phyloP scores from a whole-genome alignment of 495 filamentous ascomycete species.

The Pyronema omphalodes region DNA sequence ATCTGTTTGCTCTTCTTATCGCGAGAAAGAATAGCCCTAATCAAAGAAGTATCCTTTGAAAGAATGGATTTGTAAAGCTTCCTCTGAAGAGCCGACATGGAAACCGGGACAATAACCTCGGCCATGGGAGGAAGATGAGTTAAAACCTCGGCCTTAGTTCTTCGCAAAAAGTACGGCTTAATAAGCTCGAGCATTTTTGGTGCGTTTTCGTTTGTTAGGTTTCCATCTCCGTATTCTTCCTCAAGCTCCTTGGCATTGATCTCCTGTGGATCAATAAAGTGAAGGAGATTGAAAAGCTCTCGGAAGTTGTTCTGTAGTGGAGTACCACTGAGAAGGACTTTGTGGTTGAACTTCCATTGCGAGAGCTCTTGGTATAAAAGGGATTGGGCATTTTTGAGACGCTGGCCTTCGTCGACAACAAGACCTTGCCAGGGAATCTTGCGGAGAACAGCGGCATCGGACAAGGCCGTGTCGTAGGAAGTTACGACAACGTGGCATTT shows the following conservation, averaged over 20 bases:
- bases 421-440: slow-evolving; percentile 67
- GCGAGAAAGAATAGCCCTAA: slow-evolving; percentile 60
- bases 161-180: slow-evolving; percentile 38
- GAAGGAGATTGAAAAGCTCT: slow-evolving; percentile 86
- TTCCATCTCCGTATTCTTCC: slow-evolving; percentile 40
- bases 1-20: slow-evolving; percentile 38
- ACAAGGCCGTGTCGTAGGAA: slow-evolving; percentile 72
- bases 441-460: slow-evolving; percentile 46
- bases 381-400: slow-evolving; percentile 83
- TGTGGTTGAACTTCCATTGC: slow-evolving; percentile 54
- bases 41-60: slow-evolving; percentile 70
- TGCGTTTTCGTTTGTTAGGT: slow-evolving; percentile 63
- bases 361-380: slow-evolving; percentile 57
- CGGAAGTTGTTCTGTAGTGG: slow-evolving; percentile 89
- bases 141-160: slow-evolving; percentile 79
- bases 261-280: slow-evolving; percentile 56
- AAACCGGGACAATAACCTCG: slow-evolving; percentile 84
- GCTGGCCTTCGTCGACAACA: slow-evolving; percentile 89
- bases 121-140: slow-evolving; percentile 81
- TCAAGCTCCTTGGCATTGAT: slow-evolving; percentile 57
- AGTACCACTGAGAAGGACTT: slow-evolving; percentile 71
- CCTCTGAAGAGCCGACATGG: slow-evolving; percentile 82
- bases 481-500: slow-evolving; percentile 85
- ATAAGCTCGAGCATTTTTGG: slow-evolving; percentile 65
- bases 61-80: slow-evolving; percentile 89